Conservation (phyloP, 2,329 filamentous ascomycete genomes). For the Paracoccidioides brasiliensis region DNA sequence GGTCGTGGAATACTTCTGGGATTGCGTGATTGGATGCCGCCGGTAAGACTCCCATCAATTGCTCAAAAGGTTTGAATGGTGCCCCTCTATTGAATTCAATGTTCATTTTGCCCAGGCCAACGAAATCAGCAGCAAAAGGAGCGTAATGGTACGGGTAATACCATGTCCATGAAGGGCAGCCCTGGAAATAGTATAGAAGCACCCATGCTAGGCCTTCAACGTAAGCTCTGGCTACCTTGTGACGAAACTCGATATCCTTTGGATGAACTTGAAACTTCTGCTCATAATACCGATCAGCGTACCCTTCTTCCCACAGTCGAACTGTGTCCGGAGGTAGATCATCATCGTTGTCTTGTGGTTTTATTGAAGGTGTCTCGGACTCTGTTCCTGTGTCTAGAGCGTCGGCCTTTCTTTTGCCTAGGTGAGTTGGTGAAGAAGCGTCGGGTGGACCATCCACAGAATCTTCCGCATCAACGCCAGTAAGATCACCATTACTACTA, state of each 20-base stretch:
- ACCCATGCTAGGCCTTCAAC: conserved; percentile 95
- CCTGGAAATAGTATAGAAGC: conserved; percentile 92
- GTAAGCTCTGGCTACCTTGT: conserved; percentile 80
- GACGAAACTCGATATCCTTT: conserved; percentile 70
- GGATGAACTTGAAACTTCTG: conserved; percentile 85
- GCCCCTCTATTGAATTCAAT: conserved; percentile 72
- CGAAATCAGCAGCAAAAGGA: conserved; percentile 91
- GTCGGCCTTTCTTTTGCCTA: conserved; percentile 53
- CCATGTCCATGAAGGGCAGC: conserved; percentile 98
- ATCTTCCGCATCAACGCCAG: conserved; percentile 14
- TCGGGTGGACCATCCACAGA: conserved; percentile 15
- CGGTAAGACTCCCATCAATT: conserved; percentile 94
- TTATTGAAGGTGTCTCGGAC: conserved; percentile 41
- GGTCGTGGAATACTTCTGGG: conserved; percentile 70
- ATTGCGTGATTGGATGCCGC: conserved; percentile 86
- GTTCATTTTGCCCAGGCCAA: conserved; percentile 63
- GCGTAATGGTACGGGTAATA: conserved; percentile 98
- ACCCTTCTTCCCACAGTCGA: conserved; percentile 87
- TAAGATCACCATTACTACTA: conserved; percentile 15
- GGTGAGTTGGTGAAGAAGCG: conserved; percentile 20
- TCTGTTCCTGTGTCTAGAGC: conserved; percentile 53
- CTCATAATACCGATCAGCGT: conserved; percentile 90
- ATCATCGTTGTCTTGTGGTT: conserved; percentile 39
- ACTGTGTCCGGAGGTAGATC: conserved; percentile 67
- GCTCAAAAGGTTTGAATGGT: conserved; percentile 85